These are phyloP conservation scores for Phytophthora crassamura DNA, from an alignment of 352 stramenopile species.

Conservation along the genomic window DNA sequence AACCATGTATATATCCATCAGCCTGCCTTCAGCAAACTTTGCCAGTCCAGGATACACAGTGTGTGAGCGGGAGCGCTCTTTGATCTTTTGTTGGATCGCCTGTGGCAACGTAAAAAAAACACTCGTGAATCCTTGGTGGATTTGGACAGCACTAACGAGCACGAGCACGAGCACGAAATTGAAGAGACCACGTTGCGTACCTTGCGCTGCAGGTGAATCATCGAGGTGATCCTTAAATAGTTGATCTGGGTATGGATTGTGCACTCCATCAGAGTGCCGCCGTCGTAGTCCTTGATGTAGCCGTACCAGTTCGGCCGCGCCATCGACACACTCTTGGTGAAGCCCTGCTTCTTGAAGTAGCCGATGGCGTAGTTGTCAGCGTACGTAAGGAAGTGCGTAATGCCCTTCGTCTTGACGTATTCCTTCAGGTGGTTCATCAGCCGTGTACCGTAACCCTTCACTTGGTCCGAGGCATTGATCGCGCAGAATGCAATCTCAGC, in stretches of 20 bases:
- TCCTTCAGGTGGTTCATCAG: slow-evolving; percentile 99
- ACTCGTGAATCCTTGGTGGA: background rate
- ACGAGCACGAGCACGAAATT: too few species aligned
- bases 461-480: slow-evolving; percentile 96
- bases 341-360: slow-evolving; percentile 99
- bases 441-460: slow-evolving; percentile 97
- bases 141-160: too few species aligned
- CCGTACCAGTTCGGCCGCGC: slow-evolving; percentile 92
- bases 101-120: slow-evolving; percentile 35
- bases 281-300: slow-evolving; percentile 99
- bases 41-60: slow-evolving; percentile 78
- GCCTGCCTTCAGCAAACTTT: slow-evolving; percentile 77
- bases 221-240: slow-evolving; percentile 96
- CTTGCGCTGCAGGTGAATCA: slow-evolving; percentile 94
- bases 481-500: slow-evolving; percentile 99
- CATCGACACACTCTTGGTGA: slow-evolving; percentile 90
- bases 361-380: slow-evolving; percentile 99
- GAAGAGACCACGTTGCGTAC: slow-evolving; percentile 48
- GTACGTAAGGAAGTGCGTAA: slow-evolving; percentile 98
- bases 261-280: slow-evolving; percentile 99
- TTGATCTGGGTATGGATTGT: slow-evolving; percentile 98
- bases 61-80: slow-evolving; percentile 72
- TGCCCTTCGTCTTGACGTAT: slow-evolving; percentile 91
- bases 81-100: slow-evolving; percentile 87
- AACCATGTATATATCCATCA: slow-evolving; percentile 90